Evolutionary conservation across 2,329 filamentous ascomycete genomes (phyloP), one percentile per base, ranked within the genome.

Genomic region (Boeremia lycopersici): DNA sequence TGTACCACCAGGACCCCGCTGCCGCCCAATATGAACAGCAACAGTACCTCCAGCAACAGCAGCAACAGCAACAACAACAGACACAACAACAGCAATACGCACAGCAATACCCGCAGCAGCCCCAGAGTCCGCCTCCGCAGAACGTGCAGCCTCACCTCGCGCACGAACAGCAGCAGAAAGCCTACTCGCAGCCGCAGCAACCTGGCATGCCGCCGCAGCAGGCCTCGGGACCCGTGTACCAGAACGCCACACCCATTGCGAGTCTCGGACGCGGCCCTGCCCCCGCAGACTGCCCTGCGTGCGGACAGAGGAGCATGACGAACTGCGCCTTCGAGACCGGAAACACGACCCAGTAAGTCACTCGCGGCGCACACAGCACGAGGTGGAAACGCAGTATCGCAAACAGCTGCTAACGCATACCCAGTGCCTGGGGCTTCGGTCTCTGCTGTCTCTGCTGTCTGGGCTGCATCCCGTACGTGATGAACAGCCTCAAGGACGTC

Each of bases 391-490:
- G 23, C 8, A 4, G 13, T 13, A 13, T 6, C 13, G 36, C 19
- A 23, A 2, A 39, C 7, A 5, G 10, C 13, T 6, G 50, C 62
- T 63, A 53, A 65, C 39, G n/a, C 6, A 2, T 44, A n/a, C 29
- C 6, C 46, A 81, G 79, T 69, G 76, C 70, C 0, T 82, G 78
- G 79, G 80, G 76, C 9, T 67, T 74, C 4, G 61, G 76, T 23
- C 62, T 80, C 42, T 82, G 80, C 70, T 74, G 70, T 52, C 67
- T 75, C 48, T 64, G 65, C 56, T 79, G 77, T 56, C 61, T 81
- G 4, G 78, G 79, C 11, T 82, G 79, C 59, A 75, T 82, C 40
- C 79, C 80, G 0, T 82, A 82, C 57, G 34, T 81, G 28, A 75
- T 81, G 64, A 74, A 74, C 25, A 75, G 72, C 38, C 68, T 79